Evolutionary conservation across 2,329 filamentous ascomycete genomes (phyloP).

Genomic region (Ceratocystis papillata): DNA sequence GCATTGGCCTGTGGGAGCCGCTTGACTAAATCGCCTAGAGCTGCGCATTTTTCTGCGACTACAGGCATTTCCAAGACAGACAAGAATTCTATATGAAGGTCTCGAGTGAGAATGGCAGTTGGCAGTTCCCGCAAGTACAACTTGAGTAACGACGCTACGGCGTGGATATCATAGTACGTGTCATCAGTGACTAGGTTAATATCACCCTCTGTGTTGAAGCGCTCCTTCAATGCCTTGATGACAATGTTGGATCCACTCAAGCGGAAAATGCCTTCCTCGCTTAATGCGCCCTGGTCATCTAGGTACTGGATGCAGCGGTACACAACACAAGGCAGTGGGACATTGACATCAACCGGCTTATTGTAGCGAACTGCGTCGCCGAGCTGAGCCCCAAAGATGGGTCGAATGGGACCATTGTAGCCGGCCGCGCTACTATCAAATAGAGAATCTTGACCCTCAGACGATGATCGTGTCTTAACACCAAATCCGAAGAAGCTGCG

Average conservation of each 20-base stretch:
- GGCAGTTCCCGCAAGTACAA: slow-evolving; percentile 87
- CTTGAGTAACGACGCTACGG: slow-evolving; percentile 87
- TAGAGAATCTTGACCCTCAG: slow-evolving; percentile 47
- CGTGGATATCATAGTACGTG: slow-evolving; percentile 89
- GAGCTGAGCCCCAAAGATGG: slow-evolving; percentile 76
- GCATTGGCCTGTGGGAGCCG: slow-evolving; percentile 70
- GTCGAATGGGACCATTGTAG: slow-evolving; percentile 47
- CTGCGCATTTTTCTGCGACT: slow-evolving; percentile 62
- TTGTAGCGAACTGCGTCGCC: slow-evolving; percentile 78
- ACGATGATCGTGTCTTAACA: slow-evolving; percentile 47
- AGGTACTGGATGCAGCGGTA: slow-evolving; percentile 94
- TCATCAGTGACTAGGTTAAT: slow-evolving; percentile 74
- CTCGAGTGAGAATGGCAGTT: slow-evolving; percentile 78
- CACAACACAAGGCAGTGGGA: slow-evolving; percentile 79
- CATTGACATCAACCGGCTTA: slow-evolving; percentile 58
- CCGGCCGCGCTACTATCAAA: slow-evolving; percentile 39
- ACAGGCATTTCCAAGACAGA: slow-evolving; percentile 69
- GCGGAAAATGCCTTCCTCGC: slow-evolving; percentile 92
- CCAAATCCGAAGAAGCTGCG: slow-evolving; percentile 63
- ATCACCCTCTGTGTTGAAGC: slow-evolving; percentile 88
- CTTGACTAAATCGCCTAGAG: slow-evolving; percentile 67
- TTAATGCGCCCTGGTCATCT: slow-evolving; percentile 65
- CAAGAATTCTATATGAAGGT: slow-evolving; percentile 81
- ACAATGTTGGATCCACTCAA: slow-evolving; percentile 93
- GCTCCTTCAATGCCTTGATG: slow-evolving; percentile 80